Evolutionary conservation across 2,329 filamentous ascomycete species (phyloP).

Genomic region (Fusarium redolens): DNA sequence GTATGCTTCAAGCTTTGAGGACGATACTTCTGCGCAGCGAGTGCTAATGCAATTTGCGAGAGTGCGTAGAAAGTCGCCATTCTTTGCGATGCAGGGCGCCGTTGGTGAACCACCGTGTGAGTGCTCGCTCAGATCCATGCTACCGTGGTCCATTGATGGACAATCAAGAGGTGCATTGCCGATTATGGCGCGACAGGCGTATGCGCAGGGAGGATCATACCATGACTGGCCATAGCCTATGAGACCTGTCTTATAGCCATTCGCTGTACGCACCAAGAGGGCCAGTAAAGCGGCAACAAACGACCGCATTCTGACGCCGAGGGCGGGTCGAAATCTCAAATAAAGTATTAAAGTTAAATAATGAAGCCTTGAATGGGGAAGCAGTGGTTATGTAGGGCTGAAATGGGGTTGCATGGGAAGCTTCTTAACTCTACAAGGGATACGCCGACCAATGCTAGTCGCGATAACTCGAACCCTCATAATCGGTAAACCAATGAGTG

Average conservation of each 20-base stretch:
- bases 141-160: background rate
- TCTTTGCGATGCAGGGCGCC: background rate
- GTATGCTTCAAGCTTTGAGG: rapidly evolving
- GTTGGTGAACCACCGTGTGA: background rate
- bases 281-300: too few relatives aligned
- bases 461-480: too few relatives aligned
- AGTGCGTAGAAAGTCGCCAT: background rate
- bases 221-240: background rate
- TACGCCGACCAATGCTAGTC: too few relatives aligned
- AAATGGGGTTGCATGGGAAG: background rate
- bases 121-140: background rate
- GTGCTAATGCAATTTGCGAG: background rate
- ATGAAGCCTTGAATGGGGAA: too few relatives aligned
- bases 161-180: background rate
- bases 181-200: background rate
- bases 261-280: rapidly evolving
- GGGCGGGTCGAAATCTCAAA: too few relatives aligned
- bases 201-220: background rate
- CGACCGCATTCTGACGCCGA: too few relatives aligned
- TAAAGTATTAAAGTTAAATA: too few relatives aligned
- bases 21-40: background rate
- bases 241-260: background rate
- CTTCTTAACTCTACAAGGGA: too few relatives aligned
- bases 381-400: background rate
- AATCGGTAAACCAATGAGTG: rapidly evolving